A percentile compares a stretch with the other conserved stretches of the same genome.
These are phyloP conservation scores for Eimeria nieschulzi DNA, from an alignment of 169 alveolate genomes.

Conservation along the genomic window DNA sequence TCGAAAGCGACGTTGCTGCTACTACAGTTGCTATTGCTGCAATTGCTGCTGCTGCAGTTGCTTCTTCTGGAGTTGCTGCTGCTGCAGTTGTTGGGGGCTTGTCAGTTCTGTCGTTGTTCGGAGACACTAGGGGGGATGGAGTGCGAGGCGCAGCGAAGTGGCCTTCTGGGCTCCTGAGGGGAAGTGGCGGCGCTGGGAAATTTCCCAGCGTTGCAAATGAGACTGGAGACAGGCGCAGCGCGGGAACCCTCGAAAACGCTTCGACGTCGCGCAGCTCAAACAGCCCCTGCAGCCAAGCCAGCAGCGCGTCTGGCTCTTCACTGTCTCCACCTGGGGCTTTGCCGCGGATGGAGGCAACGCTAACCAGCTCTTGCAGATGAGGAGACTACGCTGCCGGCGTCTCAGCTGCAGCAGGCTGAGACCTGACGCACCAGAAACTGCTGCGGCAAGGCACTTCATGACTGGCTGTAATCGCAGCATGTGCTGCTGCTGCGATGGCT, in stretches of 20 bases:
- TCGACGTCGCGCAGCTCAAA: slow-evolving; percentile 13
- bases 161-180: neutral
- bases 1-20: no score
- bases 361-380: neutral
- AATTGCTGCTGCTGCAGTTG: no score
- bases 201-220: neutral
- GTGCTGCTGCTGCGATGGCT: slow-evolving; percentile 51
- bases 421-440: neutral
- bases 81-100: neutral
- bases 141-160: neutral
- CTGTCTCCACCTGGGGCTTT: no score
- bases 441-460: neutral
- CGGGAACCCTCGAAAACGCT: neutral
- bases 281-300: no score
- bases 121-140: no score
- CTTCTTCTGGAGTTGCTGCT: no score
- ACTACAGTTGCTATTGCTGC: no score
- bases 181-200: neutral
- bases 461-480: neutral
- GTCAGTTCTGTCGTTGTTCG: no score
- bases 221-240: neutral
- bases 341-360: neutral
- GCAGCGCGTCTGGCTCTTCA: no score
- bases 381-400: neutral
- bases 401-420: slow-evolving; percentile 6